A percentile compares a stretch with the other conserved stretches of the same genome.
Conservation (phyloP, 164 flowering plant genomes). For the Kalanchoe fedtschenkoi region DNA sequence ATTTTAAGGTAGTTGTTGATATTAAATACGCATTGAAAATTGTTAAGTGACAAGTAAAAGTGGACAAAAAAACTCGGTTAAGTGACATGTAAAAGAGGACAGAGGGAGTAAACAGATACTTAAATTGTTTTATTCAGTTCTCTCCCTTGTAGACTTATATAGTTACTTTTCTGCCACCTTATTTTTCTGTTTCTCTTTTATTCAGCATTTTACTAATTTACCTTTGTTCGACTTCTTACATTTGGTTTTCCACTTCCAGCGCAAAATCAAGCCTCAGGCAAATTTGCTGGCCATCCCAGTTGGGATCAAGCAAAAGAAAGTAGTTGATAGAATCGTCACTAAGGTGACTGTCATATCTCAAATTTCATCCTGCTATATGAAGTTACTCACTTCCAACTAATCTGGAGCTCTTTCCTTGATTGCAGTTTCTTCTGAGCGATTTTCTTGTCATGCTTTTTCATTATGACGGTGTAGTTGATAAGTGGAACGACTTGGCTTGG, state of each 20-base stretch:
- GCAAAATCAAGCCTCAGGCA: slow-evolving; percentile 14
- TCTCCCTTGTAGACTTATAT: not conserved
- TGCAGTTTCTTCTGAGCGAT: slow-evolving; percentile 55
- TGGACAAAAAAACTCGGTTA: too few relatives aligned
- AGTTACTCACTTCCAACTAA: not conserved
- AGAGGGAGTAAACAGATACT: not conserved
- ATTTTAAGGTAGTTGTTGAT: too few relatives aligned
- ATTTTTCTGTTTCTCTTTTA: not conserved
- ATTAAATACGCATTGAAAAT: too few relatives aligned
- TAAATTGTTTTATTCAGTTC: not conserved
- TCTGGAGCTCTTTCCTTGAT: not conserved
- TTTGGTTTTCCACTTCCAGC: not conserved
- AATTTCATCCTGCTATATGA: not conserved
- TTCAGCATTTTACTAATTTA: not conserved
- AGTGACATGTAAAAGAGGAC: too few relatives aligned
- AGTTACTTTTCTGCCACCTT: not conserved
- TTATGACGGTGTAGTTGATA: slow-evolving; percentile 71
- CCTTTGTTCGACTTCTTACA: not conserved
- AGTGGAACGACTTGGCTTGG: slow-evolving; percentile 71
- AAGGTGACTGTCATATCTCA: slow-evolving; percentile 18
- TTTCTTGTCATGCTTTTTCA: slow-evolving; percentile 82
- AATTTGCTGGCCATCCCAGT: slow-evolving; percentile 36
- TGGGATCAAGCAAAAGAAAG: slow-evolving; percentile 34
- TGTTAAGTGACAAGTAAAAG: too few relatives aligned
- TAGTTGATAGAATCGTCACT: slow-evolving; percentile 24